These are phyloP conservation scores for Plectosphaerella cucumerina DNA, from an alignment of 2,329 filamentous ascomycete genomes.

Conservation along the genomic window DNA sequence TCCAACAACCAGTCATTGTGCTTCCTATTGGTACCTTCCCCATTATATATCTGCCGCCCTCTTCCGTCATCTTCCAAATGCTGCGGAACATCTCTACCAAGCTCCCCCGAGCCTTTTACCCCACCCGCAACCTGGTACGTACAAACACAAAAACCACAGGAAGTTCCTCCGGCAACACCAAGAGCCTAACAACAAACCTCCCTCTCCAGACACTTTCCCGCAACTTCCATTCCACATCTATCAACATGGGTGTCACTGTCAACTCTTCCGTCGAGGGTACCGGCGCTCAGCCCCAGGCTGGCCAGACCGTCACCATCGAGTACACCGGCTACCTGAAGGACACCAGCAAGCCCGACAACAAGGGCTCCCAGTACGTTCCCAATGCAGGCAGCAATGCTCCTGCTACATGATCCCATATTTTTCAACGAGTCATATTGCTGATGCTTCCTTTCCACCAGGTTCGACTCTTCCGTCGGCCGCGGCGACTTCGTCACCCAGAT, in stretches of 20 bases:
- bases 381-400: not conserved
- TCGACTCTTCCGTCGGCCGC: constrained; percentile 80
- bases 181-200: not conserved
- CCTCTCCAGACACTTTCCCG: not conserved
- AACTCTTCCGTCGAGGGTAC: constrained; percentile 57
- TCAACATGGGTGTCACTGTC: constrained; percentile 72
- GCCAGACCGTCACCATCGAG: constrained; percentile 78
- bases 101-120: no score
- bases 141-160: no score
- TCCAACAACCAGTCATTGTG: no score
- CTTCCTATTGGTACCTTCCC: no score
- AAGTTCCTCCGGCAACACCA: not conserved
- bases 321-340: constrained; percentile 90
- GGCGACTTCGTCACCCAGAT: constrained; percentile 75
- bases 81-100: no score
- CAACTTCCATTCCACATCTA: constrained; percentile 3
- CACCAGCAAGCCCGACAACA: constrained; percentile 50
- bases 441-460: constrained; percentile 51
- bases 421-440: not conserved
- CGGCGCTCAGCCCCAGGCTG: constrained; percentile 54
- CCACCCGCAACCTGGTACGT: no score
- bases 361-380: constrained; percentile 65
- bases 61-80: no score
- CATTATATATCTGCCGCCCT: no score
- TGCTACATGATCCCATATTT: no score